Evolutionary conservation across 371 early-diverging fungal species (phyloP), one percentile per base, ranked within the genome.

Genomic region (Mucor velutinosus): DNA sequence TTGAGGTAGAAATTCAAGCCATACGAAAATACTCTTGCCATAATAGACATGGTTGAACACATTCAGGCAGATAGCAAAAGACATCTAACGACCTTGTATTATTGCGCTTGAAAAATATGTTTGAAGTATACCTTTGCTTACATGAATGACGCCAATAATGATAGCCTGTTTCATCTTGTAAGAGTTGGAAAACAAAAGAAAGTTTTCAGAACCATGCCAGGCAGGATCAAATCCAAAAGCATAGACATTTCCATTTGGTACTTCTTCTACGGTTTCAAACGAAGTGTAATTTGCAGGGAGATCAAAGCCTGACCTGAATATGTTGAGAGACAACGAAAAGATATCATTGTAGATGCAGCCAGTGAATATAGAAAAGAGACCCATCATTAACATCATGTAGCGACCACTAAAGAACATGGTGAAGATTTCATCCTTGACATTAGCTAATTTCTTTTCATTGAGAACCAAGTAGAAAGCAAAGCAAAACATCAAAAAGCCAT

Each of bases 101-200:
- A 99, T 90, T 94, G 94, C 64, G 98, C 64, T 97, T 84, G 67
- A 98, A 82, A 35, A 89, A 86, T 59, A 99, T 86, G 83, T 99
- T 99, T 29, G 99, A 99, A 80, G 99, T 30, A 96, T 77, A 99
- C 94, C 58, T 88, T 65, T 12, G 57, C 33, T 21, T 47, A 47
- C 49, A 27, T 49, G 58, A 33, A 62, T 64, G 43, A 99, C 98
- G 72, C 99, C 99, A 49, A 99, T 74, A 60, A 99, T 88, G 70
- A 99, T 91, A 33, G 98, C 94, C 91, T 96, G 94, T 80, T 99
- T 99, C 99, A 99, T 99, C 88, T 99, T 99, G 89, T 99, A 97
- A 39, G 98, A 97, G 86, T 99, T 99, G 67, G 93, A 89, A 79
- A 99, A 99, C 35, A 96, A 77, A 66, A 97, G 88, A 68, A 85